Evolutionary conservation across 1,284 basidiomycete species (phyloP).

Genomic region (Farysia itapuensis): DNA sequence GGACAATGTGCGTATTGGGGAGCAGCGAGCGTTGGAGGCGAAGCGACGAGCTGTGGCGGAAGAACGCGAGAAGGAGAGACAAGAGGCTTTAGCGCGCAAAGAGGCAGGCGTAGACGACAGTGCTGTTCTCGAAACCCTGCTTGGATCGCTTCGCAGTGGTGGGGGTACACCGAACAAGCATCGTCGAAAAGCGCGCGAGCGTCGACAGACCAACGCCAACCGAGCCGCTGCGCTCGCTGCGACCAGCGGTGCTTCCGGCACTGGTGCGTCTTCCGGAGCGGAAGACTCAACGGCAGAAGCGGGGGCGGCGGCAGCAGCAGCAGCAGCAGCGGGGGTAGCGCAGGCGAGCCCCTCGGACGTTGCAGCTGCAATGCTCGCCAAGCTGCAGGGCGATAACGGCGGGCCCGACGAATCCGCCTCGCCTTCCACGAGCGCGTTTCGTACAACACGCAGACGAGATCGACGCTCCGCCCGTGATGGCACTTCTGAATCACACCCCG

Average conservation of each 20-base stretch:
- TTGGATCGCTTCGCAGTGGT: constrained; percentile 50
- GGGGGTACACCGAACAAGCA: constrained; percentile 50
- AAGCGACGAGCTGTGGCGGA: constrained; percentile 55
- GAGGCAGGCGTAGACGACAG: constrained; percentile 56
- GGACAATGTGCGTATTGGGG: constrained; percentile 52
- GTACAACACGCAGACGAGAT: constrained; percentile 24
- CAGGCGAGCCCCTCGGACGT: constrained; percentile 42
- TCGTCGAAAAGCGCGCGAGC: constrained; percentile 47
- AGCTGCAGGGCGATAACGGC: constrained; percentile 42
- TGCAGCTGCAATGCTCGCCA: constrained; percentile 53
- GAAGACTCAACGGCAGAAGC: constrained; percentile 10
- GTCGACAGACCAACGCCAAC: constrained; percentile 25
- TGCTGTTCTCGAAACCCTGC: constrained; percentile 56
- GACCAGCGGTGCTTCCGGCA: neutral
- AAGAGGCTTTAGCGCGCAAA: constrained; percentile 51
- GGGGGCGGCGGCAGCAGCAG: neutral
- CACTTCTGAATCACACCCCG: no score
- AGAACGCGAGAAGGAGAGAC: constrained; percentile 52
- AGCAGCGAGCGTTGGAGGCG: constrained; percentile 54
- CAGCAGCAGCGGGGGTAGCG: neutral
- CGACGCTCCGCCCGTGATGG: constrained; percentile 20
- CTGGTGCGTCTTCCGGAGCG: constrained; percentile 1
- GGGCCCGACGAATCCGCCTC: constrained; percentile 2
- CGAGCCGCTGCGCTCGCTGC: neutral
- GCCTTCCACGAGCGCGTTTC: constrained; percentile 10